Conservation (phyloP, 2,329 filamentous ascomycete genomes). For the Dactylellina haptotyla region DNA sequence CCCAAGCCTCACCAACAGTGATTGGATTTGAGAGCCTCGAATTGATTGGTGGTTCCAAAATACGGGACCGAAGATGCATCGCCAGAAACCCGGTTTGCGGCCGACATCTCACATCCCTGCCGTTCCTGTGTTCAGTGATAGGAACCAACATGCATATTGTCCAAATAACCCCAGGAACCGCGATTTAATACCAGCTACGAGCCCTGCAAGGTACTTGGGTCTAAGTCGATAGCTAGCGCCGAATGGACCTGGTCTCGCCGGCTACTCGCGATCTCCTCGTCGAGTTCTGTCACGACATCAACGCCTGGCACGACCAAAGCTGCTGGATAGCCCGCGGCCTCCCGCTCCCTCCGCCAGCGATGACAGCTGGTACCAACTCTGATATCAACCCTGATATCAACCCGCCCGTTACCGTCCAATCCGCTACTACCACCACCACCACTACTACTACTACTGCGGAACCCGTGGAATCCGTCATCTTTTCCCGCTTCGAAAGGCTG, state of each 20-base stretch:
- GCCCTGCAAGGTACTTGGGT: background rate
- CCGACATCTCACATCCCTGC: background rate
- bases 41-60: too few species aligned
- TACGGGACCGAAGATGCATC: too few species aligned
- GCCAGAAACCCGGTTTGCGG: background rate
- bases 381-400: too few species aligned
- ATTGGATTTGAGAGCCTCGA: too few species aligned
- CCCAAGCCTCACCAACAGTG: too few species aligned
- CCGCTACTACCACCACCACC: background rate
- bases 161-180: background rate
- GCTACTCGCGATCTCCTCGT: constrained; percentile 4
- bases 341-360: too few species aligned
- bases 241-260: background rate
- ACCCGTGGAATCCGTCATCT: background rate
- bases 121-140: too few species aligned
- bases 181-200: background rate
- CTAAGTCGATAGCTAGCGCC: too few species aligned
- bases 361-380: too few species aligned
- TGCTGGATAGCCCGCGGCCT: background rate
- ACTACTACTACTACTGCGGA: background rate
- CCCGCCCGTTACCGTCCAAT: too few species aligned
- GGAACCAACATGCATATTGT: too few species aligned
- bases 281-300: background rate
- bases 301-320: constrained; percentile 4
- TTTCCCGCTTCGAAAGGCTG: constrained; percentile 37